Conservation (phyloP, 495 filamentous ascomycete species). For the Aspergillus wentii region DNA sequence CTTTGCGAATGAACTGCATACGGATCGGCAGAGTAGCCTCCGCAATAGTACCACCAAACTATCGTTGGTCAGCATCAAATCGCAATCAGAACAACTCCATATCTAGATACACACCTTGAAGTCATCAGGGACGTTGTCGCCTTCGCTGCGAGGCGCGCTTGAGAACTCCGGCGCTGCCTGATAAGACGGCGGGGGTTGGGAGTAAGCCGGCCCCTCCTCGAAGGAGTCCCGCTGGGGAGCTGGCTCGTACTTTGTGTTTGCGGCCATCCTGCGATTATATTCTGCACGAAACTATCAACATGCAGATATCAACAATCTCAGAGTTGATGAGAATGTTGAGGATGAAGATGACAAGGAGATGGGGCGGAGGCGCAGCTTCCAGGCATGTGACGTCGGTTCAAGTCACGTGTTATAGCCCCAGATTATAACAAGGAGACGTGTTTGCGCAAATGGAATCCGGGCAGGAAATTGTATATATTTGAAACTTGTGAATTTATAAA, state of each 20-base stretch:
- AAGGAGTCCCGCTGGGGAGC: slow-evolving; percentile 72
- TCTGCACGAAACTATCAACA: no score
- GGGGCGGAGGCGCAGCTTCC: no score
- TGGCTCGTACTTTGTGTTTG: slow-evolving; percentile 63
- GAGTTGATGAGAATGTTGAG: no score
- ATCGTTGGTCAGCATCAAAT: slow-evolving; percentile 7
- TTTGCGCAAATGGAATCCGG: no score
- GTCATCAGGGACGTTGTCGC: slow-evolving; percentile 92
- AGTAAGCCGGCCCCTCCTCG: slow-evolving; percentile 61
- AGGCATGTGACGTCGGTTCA: no score
- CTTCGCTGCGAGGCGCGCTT: slow-evolving; percentile 69
- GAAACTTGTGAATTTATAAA: no score
- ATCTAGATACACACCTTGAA: slow-evolving; percentile 64
- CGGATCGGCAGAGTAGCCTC: slow-evolving; percentile 93
- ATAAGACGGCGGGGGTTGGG: slow-evolving; percentile 77
- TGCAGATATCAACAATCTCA: no score
- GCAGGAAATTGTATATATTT: no score
- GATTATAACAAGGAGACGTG: no score
- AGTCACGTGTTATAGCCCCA: no score
- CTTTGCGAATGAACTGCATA: slow-evolving; percentile 96
- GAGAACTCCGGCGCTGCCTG: slow-evolving; percentile 38
- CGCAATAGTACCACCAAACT: slow-evolving; percentile 87
- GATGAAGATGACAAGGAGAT: no score
- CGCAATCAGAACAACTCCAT: no score
- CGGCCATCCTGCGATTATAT: slow-evolving; percentile 56